Conservation (phyloP, 306 rosid genomes). For the Vigna nakashimae region DNA sequence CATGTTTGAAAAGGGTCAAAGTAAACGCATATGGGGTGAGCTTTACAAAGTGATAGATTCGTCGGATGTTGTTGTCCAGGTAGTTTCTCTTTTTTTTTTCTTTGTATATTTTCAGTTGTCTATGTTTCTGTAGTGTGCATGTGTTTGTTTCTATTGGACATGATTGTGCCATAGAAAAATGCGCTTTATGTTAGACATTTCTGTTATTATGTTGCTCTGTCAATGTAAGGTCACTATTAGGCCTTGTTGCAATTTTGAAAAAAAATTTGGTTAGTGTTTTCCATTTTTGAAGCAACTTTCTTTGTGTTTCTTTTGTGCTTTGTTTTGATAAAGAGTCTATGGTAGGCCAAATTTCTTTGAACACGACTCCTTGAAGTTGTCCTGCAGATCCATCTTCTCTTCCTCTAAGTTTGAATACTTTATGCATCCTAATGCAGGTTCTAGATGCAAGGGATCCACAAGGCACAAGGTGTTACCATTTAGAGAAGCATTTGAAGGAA, state of each 20-base stretch:
- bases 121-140: background rate
- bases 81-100: constrained; percentile 35
- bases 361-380: constrained; percentile 2
- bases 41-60: constrained; percentile 99
- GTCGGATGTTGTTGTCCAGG: constrained; percentile 99
- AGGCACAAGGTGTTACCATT: constrained; percentile 93
- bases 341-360: constrained; percentile 23
- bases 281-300: background rate
- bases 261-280: background rate
- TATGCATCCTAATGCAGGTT: constrained; percentile 64
- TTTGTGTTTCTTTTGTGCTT: constrained; percentile 18
- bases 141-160: background rate
- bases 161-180: background rate
- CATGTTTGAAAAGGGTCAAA: constrained; percentile 98
- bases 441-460: constrained; percentile 95
- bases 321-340: constrained; percentile 14
- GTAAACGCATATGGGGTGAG: constrained; percentile 99
- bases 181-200: constrained; percentile 5
- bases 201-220: background rate
- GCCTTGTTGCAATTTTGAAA: background rate
- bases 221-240: background rate
- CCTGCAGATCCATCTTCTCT: background rate
- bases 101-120: constrained; percentile 13
- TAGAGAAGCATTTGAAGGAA: constrained; percentile 96
- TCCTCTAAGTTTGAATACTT: constrained; percentile 28